These are phyloP conservation scores for Russula lepida DNA, from an alignment of 768 basidiomycete genomes.

Conservation along the genomic window DNA sequence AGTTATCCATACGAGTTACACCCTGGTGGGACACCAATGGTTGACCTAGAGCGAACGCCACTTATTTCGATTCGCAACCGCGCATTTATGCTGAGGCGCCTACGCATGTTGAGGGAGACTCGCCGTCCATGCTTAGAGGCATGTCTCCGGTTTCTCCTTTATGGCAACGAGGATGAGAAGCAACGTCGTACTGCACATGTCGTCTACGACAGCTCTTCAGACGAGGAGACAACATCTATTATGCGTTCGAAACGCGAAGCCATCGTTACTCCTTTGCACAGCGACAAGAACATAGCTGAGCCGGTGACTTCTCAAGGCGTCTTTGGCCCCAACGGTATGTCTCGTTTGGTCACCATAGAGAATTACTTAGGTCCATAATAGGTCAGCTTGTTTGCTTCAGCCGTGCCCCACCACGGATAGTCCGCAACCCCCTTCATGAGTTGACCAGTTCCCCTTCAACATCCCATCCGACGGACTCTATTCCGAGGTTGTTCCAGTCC, in stretches of 20 bases:
- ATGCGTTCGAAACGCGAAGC: slow-evolving; percentile 38
- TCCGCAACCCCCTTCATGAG: slow-evolving; percentile 48
- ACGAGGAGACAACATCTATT: slow-evolving; percentile 43
- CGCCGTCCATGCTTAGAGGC: slow-evolving; percentile 80
- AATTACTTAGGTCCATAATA: slow-evolving; percentile 26
- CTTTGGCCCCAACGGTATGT: slow-evolving; percentile 79
- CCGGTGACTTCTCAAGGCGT: slow-evolving; percentile 80
- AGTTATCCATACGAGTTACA: slow-evolving; percentile 60
- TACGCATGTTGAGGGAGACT: slow-evolving; percentile 61
- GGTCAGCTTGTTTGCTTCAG: slow-evolving; percentile 87
- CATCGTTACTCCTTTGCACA: slow-evolving; percentile 47
- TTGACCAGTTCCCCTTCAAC: slow-evolving; percentile 38
- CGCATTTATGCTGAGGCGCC: slow-evolving; percentile 67
- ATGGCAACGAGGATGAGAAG: slow-evolving; percentile 50
- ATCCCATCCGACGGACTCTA: slow-evolving; percentile 23
- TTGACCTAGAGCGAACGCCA: slow-evolving; percentile 79
- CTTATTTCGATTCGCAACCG: slow-evolving; percentile 71
- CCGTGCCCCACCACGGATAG: slow-evolving; percentile 62
- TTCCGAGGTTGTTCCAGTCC: slow-evolving; percentile 42
- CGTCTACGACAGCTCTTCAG: slow-evolving; percentile 59
- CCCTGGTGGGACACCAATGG: slow-evolving; percentile 58
- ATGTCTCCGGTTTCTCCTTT: slow-evolving; percentile 75
- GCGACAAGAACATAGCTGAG: slow-evolving; percentile 73
- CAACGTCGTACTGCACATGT: slow-evolving; percentile 32
- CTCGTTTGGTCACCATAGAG: neutral